Conservation (phyloP, 805 yeast genomes). For the Teunomyces funiuensis region DNA sequence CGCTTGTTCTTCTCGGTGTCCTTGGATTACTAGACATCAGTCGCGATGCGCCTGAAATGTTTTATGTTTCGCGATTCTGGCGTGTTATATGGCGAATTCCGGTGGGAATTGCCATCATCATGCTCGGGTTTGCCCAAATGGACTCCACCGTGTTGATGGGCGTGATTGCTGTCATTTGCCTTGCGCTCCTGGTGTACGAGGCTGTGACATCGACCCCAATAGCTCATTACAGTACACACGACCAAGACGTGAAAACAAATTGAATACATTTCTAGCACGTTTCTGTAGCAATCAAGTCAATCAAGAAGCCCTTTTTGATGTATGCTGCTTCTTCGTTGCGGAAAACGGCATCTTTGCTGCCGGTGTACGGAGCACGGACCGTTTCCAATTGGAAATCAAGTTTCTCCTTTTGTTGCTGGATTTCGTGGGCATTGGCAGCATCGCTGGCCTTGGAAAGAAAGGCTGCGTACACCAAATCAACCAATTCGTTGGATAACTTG, state of each 20-base stretch:
- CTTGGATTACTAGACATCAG: conserved; percentile 48
- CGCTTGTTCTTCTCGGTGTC: conserved; percentile 37
- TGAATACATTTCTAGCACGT: no score
- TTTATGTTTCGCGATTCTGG: conserved; percentile 31
- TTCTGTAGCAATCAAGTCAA: conserved; percentile 23
- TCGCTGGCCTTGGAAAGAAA: conserved; percentile 9
- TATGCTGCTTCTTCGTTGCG: conserved; percentile 20
- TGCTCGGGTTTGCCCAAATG: conserved; percentile 46
- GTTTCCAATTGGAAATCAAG: conserved; percentile 8
- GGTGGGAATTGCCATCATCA: conserved; percentile 36
- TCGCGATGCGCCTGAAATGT: conserved; percentile 36
- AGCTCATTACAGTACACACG: background rate
- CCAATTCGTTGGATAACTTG: conserved; percentile 22
- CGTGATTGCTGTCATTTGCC: conserved; percentile 35
- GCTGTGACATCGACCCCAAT: conserved; percentile 30
- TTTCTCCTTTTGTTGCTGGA: conserved; percentile 5
- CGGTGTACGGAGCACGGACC: background rate
- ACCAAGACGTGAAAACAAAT: background rate
- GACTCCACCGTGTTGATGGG: conserved; percentile 43
- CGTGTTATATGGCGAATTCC: conserved; percentile 45
- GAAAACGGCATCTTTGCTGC: conserved; percentile 13
- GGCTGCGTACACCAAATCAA: conserved; percentile 16
- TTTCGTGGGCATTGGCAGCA: background rate
- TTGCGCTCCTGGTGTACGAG: conserved; percentile 38
- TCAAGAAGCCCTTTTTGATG: conserved; percentile 21